Base-by-base conservation (phyloP, 352 stramenopile species). In the Globisporangium paddicum region DNA sequence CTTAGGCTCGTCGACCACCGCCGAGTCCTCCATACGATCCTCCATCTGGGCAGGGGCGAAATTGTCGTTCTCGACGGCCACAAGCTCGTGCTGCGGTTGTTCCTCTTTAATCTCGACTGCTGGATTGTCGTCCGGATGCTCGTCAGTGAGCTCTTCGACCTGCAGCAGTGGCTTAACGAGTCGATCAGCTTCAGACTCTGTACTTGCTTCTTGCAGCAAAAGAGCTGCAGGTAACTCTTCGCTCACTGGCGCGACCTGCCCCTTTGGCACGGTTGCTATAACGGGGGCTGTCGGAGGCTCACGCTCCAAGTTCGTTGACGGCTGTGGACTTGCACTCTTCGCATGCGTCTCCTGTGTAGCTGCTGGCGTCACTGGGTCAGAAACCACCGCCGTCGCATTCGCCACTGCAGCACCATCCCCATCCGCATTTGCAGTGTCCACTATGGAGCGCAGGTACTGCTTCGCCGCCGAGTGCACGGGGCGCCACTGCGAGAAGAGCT, bases 391-490 rank as follows among this genome's bases (percentile, higher is more conserved):
- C 18, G 47, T 40, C n/a, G 28, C 47, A 54, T 54, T 41, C 28
- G 7, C 47, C 5, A 41, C 28, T 21, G 2, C 26, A 23, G n/a
- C 18, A 6, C 14, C 47, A 41, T 38, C 28, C 9, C 19, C 9
- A 26, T 11, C 35, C 8, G 26, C 26, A 16, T 54, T 28, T n/a
- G 47, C 28, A 14, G 28, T n/a, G 32, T 50, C 38, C n/a, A 60
- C 53, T 10, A 60, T 60, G 3, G 58, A 56, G 9, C 41, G 58
- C 19, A 67, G 28, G 47, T 59, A 58, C 40, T 64, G 30, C 16
- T 46, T 67, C 35, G 53, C 58, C 1, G 59, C 59, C 14, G 62
- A 68, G 30, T 64, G 62, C 40, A 64, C 51, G 16, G 60, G 60
- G 5, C 40, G 45, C 60, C 60, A 66, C 35, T 54, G 46, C 8